Conservation (phyloP, 2,329 filamentous ascomycete species). For the Cadophora gregata region DNA sequence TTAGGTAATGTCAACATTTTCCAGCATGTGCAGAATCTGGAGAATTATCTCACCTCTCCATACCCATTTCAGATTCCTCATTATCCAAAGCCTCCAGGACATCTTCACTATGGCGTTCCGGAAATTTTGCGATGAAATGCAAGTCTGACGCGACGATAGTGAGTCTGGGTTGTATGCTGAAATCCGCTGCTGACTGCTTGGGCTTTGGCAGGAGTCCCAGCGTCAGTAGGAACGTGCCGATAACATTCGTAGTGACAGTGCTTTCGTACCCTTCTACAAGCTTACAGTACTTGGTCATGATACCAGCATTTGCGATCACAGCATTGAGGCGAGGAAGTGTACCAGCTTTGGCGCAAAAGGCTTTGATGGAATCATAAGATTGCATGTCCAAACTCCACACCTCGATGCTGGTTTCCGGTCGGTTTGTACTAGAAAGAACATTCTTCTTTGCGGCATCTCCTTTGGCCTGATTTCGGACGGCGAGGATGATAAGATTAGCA, state of each 20-base stretch:
- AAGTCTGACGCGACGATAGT: constrained; percentile 21
- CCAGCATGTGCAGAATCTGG: background rate
- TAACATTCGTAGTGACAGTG: constrained; percentile 40
- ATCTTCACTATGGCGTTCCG: constrained; percentile 37
- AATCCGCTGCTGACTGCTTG: constrained; percentile 31
- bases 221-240: constrained; percentile 41
- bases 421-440: constrained; percentile 38
- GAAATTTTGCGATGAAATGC: constrained; percentile 18
- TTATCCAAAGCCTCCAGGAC: constrained; percentile 30
- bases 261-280: constrained; percentile 32
- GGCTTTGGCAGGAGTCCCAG: constrained; percentile 39
- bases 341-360: constrained; percentile 30
- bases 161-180: constrained; percentile 35
- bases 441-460: constrained; percentile 45
- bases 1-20: background rate
- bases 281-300: constrained; percentile 13
- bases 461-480: constrained; percentile 47
- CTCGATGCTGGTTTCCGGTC: constrained; percentile 23
- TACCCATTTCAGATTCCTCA: background rate
- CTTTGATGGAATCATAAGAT: constrained; percentile 27
- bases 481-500: constrained; percentile 49
- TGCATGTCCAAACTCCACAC: constrained; percentile 36
- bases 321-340: constrained; percentile 52
- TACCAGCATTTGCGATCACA: constrained; percentile 47
- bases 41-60: background rate